A percentile compares a stretch with the other conserved stretches of the same genome.
These are phyloP conservation scores for Exophiala dermatitidis DNA, from an alignment of 2,329 filamentous ascomycete species.

Conservation along the genomic window DNA sequence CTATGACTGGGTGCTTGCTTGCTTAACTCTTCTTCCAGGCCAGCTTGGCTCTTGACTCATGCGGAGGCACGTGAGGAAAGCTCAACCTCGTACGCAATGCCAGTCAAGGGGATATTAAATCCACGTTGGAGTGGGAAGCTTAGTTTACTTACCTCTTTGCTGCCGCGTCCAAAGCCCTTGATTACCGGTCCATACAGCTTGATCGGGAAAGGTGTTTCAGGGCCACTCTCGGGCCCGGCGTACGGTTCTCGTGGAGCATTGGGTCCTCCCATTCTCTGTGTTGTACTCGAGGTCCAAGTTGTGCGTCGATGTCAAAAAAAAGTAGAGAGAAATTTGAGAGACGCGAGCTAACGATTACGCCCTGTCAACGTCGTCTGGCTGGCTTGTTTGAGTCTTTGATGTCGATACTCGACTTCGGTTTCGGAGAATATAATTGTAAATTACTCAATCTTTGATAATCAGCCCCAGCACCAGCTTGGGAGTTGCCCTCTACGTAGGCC, in stretches of 20 bases:
- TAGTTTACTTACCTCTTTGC: constrained; percentile 64
- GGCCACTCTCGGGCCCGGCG: constrained; percentile 66
- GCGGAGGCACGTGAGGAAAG: too few relatives aligned
- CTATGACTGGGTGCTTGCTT: too few relatives aligned
- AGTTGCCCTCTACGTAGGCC: too few relatives aligned
- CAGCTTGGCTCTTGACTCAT: too few relatives aligned
- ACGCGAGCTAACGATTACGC: too few relatives aligned
- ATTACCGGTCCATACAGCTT: constrained; percentile 80
- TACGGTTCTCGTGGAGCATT: constrained; percentile 57
- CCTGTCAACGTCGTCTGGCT: too few relatives aligned
- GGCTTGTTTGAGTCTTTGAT: not conserved
- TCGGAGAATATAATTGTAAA: not conserved
- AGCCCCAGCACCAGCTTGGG: too few relatives aligned
- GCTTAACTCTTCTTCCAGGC: too few relatives aligned
- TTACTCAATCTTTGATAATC: not conserved
- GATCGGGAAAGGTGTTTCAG: constrained; percentile 71
- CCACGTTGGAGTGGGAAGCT: not conserved
- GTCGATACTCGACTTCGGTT: not conserved
- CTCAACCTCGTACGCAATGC: too few relatives aligned
- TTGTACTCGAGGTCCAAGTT: not conserved
- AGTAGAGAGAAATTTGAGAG: too few relatives aligned
- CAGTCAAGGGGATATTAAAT: not conserved
- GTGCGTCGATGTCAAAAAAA: too few relatives aligned
- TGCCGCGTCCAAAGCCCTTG: constrained; percentile 86
- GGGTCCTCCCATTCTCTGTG: constrained; percentile 37